A percentile compares a stretch with the other conserved stretches of the same genome.
Evolutionary conservation across 2,329 filamentous ascomycete species (phyloP).

Genomic region (Pleurostoma richardsiae): DNA sequence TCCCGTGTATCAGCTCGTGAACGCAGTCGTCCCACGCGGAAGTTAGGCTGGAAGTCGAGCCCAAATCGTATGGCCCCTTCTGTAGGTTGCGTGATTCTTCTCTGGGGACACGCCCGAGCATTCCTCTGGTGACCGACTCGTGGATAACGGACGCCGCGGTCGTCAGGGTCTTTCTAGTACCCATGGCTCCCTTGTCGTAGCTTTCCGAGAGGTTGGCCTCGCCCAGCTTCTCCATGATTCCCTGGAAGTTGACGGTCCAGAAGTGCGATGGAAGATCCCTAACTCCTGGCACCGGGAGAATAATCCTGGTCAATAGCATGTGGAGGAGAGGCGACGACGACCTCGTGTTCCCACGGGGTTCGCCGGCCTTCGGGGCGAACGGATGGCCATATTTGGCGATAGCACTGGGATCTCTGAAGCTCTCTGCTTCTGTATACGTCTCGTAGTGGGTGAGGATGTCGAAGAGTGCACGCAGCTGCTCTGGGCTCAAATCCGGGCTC

Average conservation of each 20-base stretch:
- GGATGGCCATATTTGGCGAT: slow-evolving; percentile 67
- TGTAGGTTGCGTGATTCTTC: slow-evolving; percentile 16
- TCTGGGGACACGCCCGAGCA: slow-evolving; percentile 53
- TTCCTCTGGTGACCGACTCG: slow-evolving; percentile 63
- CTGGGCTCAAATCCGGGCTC: slow-evolving; percentile 18
- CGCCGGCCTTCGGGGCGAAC: slow-evolving; percentile 36
- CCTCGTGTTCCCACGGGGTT: slow-evolving; percentile 12
- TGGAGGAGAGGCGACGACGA: slow-evolving; percentile 64
- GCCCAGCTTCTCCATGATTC: slow-evolving; percentile 56
- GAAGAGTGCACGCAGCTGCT: slow-evolving; percentile 48
- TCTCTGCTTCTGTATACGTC: slow-evolving; percentile 64
- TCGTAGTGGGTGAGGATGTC: slow-evolving; percentile 56
- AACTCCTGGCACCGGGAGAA: slow-evolving; percentile 62
- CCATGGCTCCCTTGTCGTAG: slow-evolving; percentile 73
- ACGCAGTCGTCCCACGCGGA: slow-evolving; percentile 64
- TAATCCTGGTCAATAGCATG: slow-evolving; percentile 58
- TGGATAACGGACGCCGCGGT: slow-evolving; percentile 66
- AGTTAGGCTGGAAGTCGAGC: slow-evolving; percentile 54
- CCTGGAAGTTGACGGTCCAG: slow-evolving; percentile 58
- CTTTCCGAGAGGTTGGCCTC: slow-evolving; percentile 71
- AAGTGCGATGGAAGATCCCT: slow-evolving; percentile 58
- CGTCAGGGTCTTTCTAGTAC: slow-evolving; percentile 68
- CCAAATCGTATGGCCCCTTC: slow-evolving; percentile 46
- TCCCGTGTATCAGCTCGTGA: slow-evolving; percentile 62
- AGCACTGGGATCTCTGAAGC: slow-evolving; percentile 61